Evolutionary conservation across 2,329 filamentous ascomycete species (phyloP).

Genomic region (Colletotrichum sp.): DNA sequence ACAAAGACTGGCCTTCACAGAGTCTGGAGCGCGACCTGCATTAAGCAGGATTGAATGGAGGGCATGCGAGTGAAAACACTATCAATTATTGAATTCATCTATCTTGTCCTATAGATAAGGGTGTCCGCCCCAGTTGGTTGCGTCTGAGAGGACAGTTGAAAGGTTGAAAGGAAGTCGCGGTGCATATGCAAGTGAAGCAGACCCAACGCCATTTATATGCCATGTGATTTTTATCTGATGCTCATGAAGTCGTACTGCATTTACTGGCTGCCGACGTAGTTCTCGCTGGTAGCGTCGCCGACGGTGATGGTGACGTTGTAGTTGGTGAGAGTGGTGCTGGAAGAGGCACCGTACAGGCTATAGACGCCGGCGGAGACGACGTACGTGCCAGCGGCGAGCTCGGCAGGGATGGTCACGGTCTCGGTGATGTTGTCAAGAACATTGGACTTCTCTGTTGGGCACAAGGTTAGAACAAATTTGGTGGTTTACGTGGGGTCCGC

Average conservation of each 20-base stretch:
- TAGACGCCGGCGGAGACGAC: constrained; percentile 31
- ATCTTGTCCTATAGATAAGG: too few relatives aligned
- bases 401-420: constrained; percentile 28
- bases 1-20: too few relatives aligned
- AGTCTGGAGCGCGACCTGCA: too few relatives aligned
- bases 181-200: not conserved
- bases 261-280: constrained; percentile 39
- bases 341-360: constrained; percentile 31
- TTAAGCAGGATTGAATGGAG: not conserved
- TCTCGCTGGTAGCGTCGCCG: constrained; percentile 27
- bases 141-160: not conserved
- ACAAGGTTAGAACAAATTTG: too few relatives aligned
- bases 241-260: accelerated
- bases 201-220: not conserved
- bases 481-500: not conserved
- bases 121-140: not conserved
- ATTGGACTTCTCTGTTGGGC: constrained; percentile 30
- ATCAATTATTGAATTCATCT: not conserved
- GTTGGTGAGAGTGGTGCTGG: constrained; percentile 21
- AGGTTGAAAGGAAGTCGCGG: not conserved
- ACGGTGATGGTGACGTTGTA: constrained; percentile 32
- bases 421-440: constrained; percentile 27
- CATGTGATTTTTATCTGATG: not conserved
- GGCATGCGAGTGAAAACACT: not conserved
- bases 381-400: constrained; percentile 23